These are phyloP conservation scores for Vitis vinifera DNA, from an alignment of 164 flowering plant genomes.

Conservation along the genomic window DNA sequence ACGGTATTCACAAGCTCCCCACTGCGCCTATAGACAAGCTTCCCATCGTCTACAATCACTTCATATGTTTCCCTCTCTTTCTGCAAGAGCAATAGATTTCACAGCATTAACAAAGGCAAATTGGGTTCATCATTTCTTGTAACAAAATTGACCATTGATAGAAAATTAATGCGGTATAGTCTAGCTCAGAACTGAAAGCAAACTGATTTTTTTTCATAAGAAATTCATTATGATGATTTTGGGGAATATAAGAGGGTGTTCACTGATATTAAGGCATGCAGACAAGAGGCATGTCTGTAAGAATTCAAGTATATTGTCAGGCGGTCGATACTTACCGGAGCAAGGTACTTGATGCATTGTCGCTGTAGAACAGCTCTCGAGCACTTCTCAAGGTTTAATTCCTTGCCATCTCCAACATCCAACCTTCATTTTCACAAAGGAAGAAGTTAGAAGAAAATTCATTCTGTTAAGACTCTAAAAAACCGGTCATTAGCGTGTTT, in stretches of 20 bases:
- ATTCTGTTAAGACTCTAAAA: not conserved
- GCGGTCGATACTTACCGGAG: constrained; percentile 50
- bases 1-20: constrained; percentile 36
- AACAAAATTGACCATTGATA: no score
- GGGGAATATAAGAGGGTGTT: no score
- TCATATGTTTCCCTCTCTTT: constrained; percentile 68
- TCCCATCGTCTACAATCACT: constrained; percentile 64
- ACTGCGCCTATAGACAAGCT: constrained; percentile 54
- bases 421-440: constrained; percentile 40
- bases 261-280: no score
- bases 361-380: constrained; percentile 48
- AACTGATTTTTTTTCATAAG: no score
- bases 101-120: no score
- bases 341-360: constrained; percentile 76
- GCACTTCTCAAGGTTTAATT: constrained; percentile 51
- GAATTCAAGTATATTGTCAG: not conserved
- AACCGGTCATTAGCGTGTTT: not conserved
- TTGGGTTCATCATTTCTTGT: no score
- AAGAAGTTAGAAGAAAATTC: not conserved
- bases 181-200: no score
- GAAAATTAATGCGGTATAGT: no score
- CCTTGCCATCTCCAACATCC: constrained; percentile 80
- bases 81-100: constrained; percentile 29
- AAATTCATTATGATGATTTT: no score
- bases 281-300: no score